Evolutionary conservation across 352 stramenopile species (phyloP), one percentile per base, ranked within the genome.

Genomic region (Globisporangium cystogenes): DNA sequence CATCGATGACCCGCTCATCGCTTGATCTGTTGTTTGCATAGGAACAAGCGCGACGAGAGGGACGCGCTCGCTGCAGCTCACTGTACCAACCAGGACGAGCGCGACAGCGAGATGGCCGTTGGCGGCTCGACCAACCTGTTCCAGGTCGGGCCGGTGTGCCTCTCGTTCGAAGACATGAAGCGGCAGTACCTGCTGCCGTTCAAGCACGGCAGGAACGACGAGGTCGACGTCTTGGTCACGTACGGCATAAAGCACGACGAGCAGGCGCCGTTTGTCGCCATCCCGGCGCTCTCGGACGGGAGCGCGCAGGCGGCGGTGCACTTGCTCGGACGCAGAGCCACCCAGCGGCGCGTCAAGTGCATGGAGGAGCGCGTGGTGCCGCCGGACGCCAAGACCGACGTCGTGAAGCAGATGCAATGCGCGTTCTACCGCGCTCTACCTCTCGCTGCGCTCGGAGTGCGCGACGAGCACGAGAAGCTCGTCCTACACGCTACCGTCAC

Each of bases 81-180:
- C 44, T 24, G 7, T 27, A 35, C 33, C 11, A 40, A 45, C 52
- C 31, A 59, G 12, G 7, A n/a, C 24, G 33, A 57, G n/a, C 51
- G 12, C 3, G 11, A 39, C 24, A 18, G 27, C 10, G 26, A 20
- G 5, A 4, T 18, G 4, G 29, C 16, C 46, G 7, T 26, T 10
- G 12, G 31, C 61, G 39, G 45, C 2, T 39, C 16, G 15, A 18
- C 27, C 31, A 68, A 67, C 18, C 24, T 51, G 15, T 90, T 74
- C 52, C 65, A 62, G 20, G 59, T 86, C 26, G 80, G 75, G 1
- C 51, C 66, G 4, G 72, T 90, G 8, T 72, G 61, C 47, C 69
- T 85, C 52, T 76, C 75, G 23, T 90, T 90, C 42, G 68, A 88
- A 42, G 80, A 88, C 40, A 86, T 90, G 62, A 88, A 88, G 65